These are phyloP conservation scores for Gryganskiella cystojenkinii DNA, from an alignment of 192 early-diverging fungal species.

Conservation along the genomic window DNA sequence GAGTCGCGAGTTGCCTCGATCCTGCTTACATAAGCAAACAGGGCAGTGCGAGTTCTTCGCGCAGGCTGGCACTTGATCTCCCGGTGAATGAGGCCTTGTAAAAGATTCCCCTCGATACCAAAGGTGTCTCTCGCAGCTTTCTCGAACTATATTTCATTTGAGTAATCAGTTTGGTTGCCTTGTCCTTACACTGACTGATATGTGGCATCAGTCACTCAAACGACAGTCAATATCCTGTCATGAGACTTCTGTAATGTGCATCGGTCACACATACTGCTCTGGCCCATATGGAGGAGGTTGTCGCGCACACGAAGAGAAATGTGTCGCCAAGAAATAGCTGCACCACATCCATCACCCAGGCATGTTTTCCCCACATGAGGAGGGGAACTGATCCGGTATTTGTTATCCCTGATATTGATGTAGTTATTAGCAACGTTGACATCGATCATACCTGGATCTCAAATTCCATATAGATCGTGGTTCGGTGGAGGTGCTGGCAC, in stretches of 20 bases:
- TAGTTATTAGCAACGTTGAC: no score
- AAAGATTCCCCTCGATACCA: constrained; percentile 15
- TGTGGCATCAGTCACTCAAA: constrained; percentile 3
- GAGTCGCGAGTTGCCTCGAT: constrained; percentile 8
- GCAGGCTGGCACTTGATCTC: constrained; percentile 9
- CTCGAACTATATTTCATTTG: constrained; percentile 10
- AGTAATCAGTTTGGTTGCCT: constrained; percentile 5
- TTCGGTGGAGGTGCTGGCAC: no score
- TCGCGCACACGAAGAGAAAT: constrained; percentile 2
- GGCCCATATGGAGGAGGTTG: neutral
- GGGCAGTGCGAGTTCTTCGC: constrained; percentile 1
- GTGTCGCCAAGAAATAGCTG: constrained; percentile 2
- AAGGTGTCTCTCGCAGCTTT: constrained; percentile 11
- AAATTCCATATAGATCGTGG: no score
- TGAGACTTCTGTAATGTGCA: neutral
- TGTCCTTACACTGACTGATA: neutral
- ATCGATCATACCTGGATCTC: no score
- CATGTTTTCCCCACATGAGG: constrained; percentile 1
- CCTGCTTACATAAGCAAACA: constrained; percentile 1
- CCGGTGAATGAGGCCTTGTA: constrained; percentile 12
- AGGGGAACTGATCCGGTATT: neutral
- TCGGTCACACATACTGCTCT: neutral
- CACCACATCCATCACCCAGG: neutral
- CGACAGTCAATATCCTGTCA: constrained; percentile 4
- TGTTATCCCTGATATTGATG: constrained; percentile 6